Evolutionary conservation across 495 filamentous ascomycete genomes (phyloP).

Genomic region (Cetradonia linearis): DNA sequence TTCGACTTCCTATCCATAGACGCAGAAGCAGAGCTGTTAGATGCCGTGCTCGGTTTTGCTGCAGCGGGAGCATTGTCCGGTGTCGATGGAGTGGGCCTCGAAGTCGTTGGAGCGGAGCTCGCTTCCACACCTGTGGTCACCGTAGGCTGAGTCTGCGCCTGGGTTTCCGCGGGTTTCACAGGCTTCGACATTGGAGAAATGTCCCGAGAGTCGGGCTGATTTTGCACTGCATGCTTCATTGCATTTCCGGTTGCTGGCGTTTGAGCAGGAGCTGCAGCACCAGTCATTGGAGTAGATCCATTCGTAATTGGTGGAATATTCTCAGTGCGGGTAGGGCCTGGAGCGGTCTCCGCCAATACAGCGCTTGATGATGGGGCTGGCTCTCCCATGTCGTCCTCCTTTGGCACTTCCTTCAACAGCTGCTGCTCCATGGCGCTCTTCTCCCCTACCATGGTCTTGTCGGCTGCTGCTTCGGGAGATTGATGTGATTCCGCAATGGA

Average conservation of each 20-base stretch:
- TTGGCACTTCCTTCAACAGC: slow-evolving; percentile 45
- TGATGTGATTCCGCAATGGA: slow-evolving; percentile 54
- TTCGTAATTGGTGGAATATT: slow-evolving; percentile 8
- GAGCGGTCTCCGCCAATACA: slow-evolving; percentile 36
- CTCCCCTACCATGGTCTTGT: slow-evolving; percentile 57
- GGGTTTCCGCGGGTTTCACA: slow-evolving; percentile 19
- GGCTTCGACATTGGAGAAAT: slow-evolving; percentile 37
- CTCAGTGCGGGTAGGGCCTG: slow-evolving; percentile 24
- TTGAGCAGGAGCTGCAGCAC: slow-evolving; percentile 10
- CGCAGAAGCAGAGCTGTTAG: slow-evolving; percentile 21
- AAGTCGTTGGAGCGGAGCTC: slow-evolving; percentile 22
- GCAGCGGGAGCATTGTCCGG: slow-evolving; percentile 13
- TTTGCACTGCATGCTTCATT: slow-evolving; percentile 15
- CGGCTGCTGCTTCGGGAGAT: slow-evolving; percentile 61
- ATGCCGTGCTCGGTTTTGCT: slow-evolving; percentile 18
- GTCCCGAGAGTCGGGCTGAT: slow-evolving; percentile 28
- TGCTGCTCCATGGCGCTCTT: slow-evolving; percentile 69
- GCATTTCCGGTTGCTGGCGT: slow-evolving; percentile 14
- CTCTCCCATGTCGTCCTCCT: slow-evolving; percentile 39
- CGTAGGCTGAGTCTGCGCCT: slow-evolving; percentile 26
- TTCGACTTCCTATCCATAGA: slow-evolving; percentile 40
- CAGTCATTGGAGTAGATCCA: slow-evolving; percentile 11
- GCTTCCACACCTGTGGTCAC: slow-evolving; percentile 33
- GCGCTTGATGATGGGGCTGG: slow-evolving; percentile 43
- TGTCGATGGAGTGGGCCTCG: slow-evolving; percentile 21